Evolutionary conservation across 345 rosid species (phyloP), one percentile per base, ranked within the genome.

Genomic region (Cardiospermum halicacabum): DNA sequence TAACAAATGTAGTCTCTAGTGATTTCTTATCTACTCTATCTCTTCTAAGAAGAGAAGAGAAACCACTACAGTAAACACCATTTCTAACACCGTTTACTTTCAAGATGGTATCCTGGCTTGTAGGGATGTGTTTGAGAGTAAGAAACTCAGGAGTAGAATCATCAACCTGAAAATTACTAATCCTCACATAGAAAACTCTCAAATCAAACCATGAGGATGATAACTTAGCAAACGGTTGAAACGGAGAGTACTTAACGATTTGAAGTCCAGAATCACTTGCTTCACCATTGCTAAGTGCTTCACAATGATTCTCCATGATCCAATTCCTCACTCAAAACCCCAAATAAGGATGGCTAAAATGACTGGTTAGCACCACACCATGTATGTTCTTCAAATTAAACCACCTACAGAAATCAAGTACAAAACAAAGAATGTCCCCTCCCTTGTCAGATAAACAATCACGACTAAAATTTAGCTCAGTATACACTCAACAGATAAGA

Each of bases 151-250:
- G 95, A 40, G 91, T 86, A 0, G 78, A 81, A 72, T 71, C 79
- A 74, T 87, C 87, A 11, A 83, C 91, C 74, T 68, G 79, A 71
- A 85, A 81, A 58, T 88, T 88, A 71, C 89, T 84, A 60, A 94
- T 72, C 73, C 96, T 84, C 18, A 88, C 89, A 72, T 91, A 91
- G 72, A 94, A 91, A 62, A 94, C 97, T 77, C 92, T 91, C 74
- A 91, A 73, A 78, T 94, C 96, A 31, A 93, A 79, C 84, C 92
- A 81, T 2, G 85, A 68, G 3, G 69, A 77, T 7, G 82, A 60
- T 30, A 78, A 67, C 66, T 75, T 84, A 65, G 72, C 30, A 63
- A n/a, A 62, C 45, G 80, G 84, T 59, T 84, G 79, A 71, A 79
- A 79, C 40, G 85, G 84, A 21, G 87, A 78, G 77, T 86, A 85